These are phyloP conservation scores for Parasarocladium wereldwijsianum DNA, from an alignment of 2,329 filamentous ascomycete genomes.

Conservation along the genomic window DNA sequence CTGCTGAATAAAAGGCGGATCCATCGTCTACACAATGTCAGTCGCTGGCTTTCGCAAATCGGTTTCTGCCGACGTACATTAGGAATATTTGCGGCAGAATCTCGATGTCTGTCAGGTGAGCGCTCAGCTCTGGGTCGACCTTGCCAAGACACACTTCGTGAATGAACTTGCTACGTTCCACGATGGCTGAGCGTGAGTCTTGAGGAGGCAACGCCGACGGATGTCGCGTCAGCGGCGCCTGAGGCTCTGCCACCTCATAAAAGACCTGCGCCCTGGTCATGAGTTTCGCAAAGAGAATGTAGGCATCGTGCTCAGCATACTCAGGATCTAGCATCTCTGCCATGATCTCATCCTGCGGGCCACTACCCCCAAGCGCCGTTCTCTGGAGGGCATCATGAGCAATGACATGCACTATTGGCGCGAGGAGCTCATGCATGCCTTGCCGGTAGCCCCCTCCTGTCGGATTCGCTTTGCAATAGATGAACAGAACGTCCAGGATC, in stretches of 20 bases:
- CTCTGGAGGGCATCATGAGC: slow-evolving; percentile 64
- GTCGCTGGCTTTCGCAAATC: background rate
- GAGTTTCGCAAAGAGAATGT: slow-evolving; percentile 67
- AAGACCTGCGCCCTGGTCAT: slow-evolving; percentile 82
- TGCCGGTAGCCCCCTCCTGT: slow-evolving; percentile 83
- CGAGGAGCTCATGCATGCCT: slow-evolving; percentile 94
- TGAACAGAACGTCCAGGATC: slow-evolving; percentile 79
- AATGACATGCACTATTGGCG: slow-evolving; percentile 74
- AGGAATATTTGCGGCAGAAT: slow-evolving; percentile 94
- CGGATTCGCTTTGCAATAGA: slow-evolving; percentile 88
- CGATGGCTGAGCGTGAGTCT: slow-evolving; percentile 43
- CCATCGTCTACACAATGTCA: slow-evolving; percentile 52
- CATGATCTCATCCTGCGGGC: slow-evolving; percentile 36
- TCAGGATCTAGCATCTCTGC: slow-evolving; percentile 52
- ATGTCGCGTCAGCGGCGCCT: slow-evolving; percentile 6
- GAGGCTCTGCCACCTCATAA: slow-evolving; percentile 48
- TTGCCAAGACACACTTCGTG: slow-evolving; percentile 68
- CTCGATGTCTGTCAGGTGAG: slow-evolving; percentile 69
- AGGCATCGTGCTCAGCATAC: slow-evolving; percentile 83
- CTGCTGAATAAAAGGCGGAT: slow-evolving; percentile 83
- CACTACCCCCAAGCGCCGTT: slow-evolving; percentile 16
- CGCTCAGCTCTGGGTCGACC: slow-evolving; percentile 69
- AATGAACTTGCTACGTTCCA: slow-evolving; percentile 73
- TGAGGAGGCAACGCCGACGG: slow-evolving; percentile 11
- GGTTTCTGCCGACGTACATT: slow-evolving; percentile 43